Conservation (phyloP, 148 eudicot species). For the Silene uniflora region DNA sequence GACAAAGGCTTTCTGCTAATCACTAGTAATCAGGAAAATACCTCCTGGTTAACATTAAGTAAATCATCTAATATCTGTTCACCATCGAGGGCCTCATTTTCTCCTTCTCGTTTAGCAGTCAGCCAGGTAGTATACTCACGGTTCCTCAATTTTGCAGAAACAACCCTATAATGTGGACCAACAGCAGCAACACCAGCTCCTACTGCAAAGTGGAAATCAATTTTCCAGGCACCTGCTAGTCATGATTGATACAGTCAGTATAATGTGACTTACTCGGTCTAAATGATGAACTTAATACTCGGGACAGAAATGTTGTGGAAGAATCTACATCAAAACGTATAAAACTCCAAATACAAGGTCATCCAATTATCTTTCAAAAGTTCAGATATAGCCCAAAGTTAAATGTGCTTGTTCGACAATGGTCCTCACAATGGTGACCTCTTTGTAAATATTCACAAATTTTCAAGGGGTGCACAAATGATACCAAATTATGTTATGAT, state of each 20-base stretch:
- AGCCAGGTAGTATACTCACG: constrained; percentile 63
- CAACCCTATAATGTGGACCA: constrained; percentile 68
- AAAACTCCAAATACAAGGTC: background rate
- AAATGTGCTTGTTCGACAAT: background rate
- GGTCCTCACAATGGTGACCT: background rate
- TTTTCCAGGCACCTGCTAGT: constrained; percentile 60
- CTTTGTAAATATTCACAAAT: no score
- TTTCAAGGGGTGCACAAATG: no score
- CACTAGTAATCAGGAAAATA: constrained; percentile 23
- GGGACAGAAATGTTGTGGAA: background rate
- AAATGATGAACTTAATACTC: background rate
- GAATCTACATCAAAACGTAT: background rate
- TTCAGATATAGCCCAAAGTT: background rate
- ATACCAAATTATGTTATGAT: no score
- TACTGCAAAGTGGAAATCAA: constrained; percentile 61
- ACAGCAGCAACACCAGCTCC: constrained; percentile 58
- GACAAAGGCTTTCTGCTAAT: background rate
- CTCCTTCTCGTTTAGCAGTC: constrained; percentile 67
- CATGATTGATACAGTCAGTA: constrained; percentile 11
- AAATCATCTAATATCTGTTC: constrained; percentile 53
- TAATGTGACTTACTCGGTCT: background rate
- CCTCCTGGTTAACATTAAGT: constrained; percentile 52
- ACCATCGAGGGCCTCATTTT: constrained; percentile 62
- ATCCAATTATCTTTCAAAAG: background rate
- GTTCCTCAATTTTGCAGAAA: constrained; percentile 51